Conservation (phyloP, 305 asterid species). For the Andrographis paniculata region DNA sequence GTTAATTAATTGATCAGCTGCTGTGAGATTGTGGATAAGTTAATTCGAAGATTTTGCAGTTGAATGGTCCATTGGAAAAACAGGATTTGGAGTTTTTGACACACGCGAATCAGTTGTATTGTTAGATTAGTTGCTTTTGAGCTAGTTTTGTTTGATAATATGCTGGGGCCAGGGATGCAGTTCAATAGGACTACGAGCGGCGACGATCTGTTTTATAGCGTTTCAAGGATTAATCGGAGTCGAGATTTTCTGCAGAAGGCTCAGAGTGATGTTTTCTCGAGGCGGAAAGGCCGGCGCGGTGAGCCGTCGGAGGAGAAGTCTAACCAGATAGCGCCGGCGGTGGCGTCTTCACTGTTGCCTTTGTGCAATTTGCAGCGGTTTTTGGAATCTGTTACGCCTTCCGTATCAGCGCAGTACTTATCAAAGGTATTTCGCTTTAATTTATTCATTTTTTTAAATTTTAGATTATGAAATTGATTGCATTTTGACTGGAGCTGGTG, state of each 20-base stretch:
- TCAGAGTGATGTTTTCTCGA: conserved; percentile 42
- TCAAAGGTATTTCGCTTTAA: conserved; percentile 48
- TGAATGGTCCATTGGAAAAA: not conserved
- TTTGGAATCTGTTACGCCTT: conserved; percentile 73
- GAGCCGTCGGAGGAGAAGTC: conserved; percentile 34
- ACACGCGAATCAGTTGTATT: not conserved
- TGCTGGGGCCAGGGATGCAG: conserved; percentile 89
- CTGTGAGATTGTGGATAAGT: not conserved
- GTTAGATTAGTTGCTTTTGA: conserved; percentile 17
- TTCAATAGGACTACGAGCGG: conserved; percentile 69
- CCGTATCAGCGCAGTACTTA: conserved; percentile 59
- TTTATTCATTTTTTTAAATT: not conserved
- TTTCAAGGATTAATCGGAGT: conserved; percentile 57
- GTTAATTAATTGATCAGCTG: not conserved
- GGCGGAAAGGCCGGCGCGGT: conserved; percentile 25
- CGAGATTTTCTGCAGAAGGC: conserved; percentile 50
- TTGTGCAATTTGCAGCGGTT: conserved; percentile 71
- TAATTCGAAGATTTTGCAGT: not conserved
- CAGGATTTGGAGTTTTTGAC: conserved; percentile 6
- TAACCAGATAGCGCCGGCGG: conserved; percentile 22
- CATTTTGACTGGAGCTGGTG: not conserved
- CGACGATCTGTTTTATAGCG: conserved; percentile 80
- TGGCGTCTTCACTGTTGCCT: conserved; percentile 25
- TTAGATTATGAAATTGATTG: not conserved
- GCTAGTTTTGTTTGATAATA: conserved; percentile 19